Percentiles rank a stretch among this genome's conserved stretches.
Evolutionary conservation across 306 rosid species (phyloP).

Genomic region (Rosa rugosa): DNA sequence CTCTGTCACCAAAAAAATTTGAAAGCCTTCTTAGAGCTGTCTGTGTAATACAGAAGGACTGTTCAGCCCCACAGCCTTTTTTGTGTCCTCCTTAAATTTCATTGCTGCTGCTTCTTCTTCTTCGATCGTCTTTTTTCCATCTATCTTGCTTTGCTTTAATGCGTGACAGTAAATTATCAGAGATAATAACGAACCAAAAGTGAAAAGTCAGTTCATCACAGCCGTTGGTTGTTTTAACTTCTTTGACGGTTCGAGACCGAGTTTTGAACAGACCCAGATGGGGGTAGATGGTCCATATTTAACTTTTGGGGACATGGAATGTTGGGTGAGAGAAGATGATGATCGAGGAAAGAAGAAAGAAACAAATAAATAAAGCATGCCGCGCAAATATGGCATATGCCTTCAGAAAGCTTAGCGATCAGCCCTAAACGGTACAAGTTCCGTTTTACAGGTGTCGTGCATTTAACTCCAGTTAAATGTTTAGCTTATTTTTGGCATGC

Average conservation of each 20-base stretch:
- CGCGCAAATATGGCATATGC: not conserved
- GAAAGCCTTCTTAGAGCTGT: conserved; percentile 11
- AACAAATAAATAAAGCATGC: not conserved
- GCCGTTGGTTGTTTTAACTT: conserved; percentile 3
- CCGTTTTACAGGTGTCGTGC: not conserved
- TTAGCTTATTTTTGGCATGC: not conserved
- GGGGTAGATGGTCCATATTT: conserved; percentile 23
- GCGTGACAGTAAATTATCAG: conserved; percentile 9
- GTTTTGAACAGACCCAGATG: conserved; percentile 11
- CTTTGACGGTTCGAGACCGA: not conserved
- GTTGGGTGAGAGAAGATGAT: conserved; percentile 17
- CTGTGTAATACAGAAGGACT: not conserved
- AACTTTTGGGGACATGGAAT: conserved; percentile 30
- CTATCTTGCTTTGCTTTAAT: not conserved
- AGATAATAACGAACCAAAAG: conserved; percentile 12
- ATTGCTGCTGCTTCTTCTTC: not conserved
- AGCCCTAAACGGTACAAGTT: not conserved
- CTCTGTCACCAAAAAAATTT: conserved; percentile 15
- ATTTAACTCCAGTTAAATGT: not conserved
- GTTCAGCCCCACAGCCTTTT: conserved; percentile 5
- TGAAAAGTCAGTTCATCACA: conserved; percentile 18
- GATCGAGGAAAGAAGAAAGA: not conserved
- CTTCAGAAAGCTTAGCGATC: not conserved
- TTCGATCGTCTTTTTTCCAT: not conserved
- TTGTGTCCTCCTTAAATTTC: conserved; percentile 1